These are phyloP conservation scores for Pyrenochaeta sp. DNA, from an alignment of 2,329 filamentous ascomycete species.

Conservation along the genomic window DNA sequence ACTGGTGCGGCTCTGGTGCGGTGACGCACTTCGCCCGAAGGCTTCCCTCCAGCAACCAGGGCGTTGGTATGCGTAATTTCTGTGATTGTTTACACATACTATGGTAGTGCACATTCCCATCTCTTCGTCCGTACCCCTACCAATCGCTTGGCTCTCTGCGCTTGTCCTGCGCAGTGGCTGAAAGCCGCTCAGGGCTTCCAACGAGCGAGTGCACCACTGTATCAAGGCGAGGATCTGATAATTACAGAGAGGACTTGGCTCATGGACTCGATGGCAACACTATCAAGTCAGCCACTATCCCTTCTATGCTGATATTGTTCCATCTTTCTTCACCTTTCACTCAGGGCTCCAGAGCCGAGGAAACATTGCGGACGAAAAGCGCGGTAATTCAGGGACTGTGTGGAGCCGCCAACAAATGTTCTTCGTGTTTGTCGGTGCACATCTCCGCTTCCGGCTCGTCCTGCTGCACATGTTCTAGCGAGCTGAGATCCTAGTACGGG, in stretches of 20 bases:
- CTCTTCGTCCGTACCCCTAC: background rate
- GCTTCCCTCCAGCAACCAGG: background rate
- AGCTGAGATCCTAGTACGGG: background rate
- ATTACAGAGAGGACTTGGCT: background rate
- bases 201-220: background rate
- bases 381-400: constrained; percentile 4
- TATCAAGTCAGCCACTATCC: background rate
- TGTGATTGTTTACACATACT: too few relatives aligned
- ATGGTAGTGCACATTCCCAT: too few relatives aligned
- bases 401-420: constrained; percentile 6
- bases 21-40: background rate
- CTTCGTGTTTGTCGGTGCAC: constrained; percentile 5
- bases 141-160: background rate
- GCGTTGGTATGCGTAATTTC: background rate
- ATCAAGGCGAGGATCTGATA: background rate
- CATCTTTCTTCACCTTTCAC: background rate
- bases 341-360: background rate
- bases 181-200: background rate
- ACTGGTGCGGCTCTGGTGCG: background rate
- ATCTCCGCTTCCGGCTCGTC: constrained; percentile 2
- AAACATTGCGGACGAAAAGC: constrained; percentile 12
- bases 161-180: background rate
- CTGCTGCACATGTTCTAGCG: background rate
- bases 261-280: background rate
- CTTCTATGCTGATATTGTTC: background rate